Evolutionary conservation across 805 yeast genomes (phyloP).

Genomic region (Hanseniaspora thailandica): DNA sequence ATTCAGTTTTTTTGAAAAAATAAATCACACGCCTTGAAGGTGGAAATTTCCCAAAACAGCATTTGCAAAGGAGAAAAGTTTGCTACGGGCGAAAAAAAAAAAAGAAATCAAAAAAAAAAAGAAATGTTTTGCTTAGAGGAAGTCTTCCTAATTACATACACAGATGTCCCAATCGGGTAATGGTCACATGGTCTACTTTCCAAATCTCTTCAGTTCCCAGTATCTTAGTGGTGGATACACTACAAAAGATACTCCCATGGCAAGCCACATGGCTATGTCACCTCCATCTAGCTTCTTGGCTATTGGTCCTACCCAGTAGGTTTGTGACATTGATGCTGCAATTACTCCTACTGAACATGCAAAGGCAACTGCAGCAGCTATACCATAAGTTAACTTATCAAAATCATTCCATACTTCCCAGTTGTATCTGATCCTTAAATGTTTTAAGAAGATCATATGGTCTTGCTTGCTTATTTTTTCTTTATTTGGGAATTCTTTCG

Average conservation of each 20-base stretch:
- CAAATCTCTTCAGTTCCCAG: conserved; percentile 47
- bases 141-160: background rate
- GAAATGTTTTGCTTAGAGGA: background rate
- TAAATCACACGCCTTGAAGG: background rate
- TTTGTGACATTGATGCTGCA: conserved; percentile 78
- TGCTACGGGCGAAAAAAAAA: too few species aligned
- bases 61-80: too few species aligned
- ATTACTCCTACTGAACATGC: conserved; percentile 68
- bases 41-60: background rate
- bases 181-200: conserved; percentile 26
- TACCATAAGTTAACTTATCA: conserved; percentile 50
- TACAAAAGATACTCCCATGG: conserved; percentile 57
- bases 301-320: conserved; percentile 67
- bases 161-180: background rate
- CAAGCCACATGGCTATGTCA: conserved; percentile 71
- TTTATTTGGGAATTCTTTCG: conserved; percentile 32
- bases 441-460: conserved; percentile 11
- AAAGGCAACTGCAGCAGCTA: conserved; percentile 59
- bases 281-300: conserved; percentile 60
- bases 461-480: conserved; percentile 1
- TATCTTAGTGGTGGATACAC: conserved; percentile 57
- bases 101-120: background rate
- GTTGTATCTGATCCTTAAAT: conserved; percentile 42
- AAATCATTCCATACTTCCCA: conserved; percentile 65
- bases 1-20: background rate